Evolutionary conservation across 495 filamentous ascomycete genomes (phyloP), one percentile per base, ranked within the genome.

Genomic region (Acidomyces sp.): DNA sequence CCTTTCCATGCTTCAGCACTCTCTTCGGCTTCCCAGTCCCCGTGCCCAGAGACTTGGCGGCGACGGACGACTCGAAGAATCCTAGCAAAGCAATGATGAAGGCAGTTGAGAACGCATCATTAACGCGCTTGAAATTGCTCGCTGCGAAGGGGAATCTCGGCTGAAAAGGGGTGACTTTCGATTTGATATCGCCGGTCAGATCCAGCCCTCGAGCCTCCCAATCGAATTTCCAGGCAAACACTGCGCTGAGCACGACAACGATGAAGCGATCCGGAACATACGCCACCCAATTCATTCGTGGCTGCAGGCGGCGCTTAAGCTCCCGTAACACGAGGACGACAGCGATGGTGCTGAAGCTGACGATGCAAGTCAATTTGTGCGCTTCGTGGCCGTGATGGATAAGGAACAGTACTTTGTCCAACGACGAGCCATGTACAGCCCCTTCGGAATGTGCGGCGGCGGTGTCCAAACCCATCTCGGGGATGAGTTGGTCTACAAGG

Each of bases 21-120:
- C 20, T 44, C 3, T 6, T 22, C 4, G 24, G 7, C 9, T 19
- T 16, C 1, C 44, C 44, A 19, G 28, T 13, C 12, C 59, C 62
- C 7, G 66, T 68, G 6, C 79, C 82, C 1, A 99, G 62, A 41
- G 79, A 82, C 61, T 96, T 96, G 22, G 90, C 92, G 0, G 90
- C 90, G n/a, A 99, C 85, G 0, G 86, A 93, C 19, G 84, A 93
- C 64, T 99, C 90, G 51, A 99, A 99, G 67, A 99, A 99, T 15
- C 90, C 90, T 5, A 99, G 74, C 16, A 99, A 67, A 3, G 86
- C 84, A 40, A 99, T 95, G 22, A 96, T 65, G 51, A 99, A 93
- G 0, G 90, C 79, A 1, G 92, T 95, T 43, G 81, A 77, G 70
- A 94, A 78, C 11, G 85, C 80, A 39, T 86, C 79, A n/a, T 77